phyloP scores from a whole-genome alignment of 345 rosid genomes.

The Populus tremula region DNA sequence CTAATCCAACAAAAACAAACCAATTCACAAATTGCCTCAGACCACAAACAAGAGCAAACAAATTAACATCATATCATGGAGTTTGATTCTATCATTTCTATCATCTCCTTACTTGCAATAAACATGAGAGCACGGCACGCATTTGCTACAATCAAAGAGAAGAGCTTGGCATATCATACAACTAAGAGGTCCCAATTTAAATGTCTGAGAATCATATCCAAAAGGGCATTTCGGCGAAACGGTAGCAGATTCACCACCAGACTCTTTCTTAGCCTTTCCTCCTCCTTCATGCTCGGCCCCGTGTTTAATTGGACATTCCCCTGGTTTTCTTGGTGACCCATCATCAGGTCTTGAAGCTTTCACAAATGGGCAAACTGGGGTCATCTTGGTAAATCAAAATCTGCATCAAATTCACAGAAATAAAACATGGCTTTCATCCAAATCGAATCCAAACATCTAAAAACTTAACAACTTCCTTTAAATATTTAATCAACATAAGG shows the following conservation, averaged over 20 bases:
- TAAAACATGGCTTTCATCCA: not conserved
- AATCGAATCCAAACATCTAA: not conserved
- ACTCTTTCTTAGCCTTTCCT: conserved; percentile 33
- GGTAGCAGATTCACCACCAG: conserved; percentile 32
- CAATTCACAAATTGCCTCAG: not conserved
- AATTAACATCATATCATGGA: not conserved
- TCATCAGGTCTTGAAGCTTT: conserved; percentile 70
- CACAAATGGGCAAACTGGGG: conserved; percentile 77
- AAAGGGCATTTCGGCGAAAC: conserved; percentile 80
- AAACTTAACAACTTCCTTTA: not conserved
- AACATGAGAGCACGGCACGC: conserved; percentile 85
- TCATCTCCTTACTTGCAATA: conserved; percentile 71
- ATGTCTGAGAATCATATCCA: conserved; percentile 85
- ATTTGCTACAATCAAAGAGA: conserved; percentile 65
- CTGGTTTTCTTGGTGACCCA: conserved; percentile 25
- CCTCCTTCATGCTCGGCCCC: conserved; percentile 28
- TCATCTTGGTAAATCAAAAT: conserved; percentile 35
- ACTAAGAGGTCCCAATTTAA: conserved; percentile 95
- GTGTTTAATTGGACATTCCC: conserved; percentile 28
- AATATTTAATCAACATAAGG: not conserved
- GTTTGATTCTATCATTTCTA: not conserved
- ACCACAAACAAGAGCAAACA: conserved; percentile 5
- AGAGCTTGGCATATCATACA: conserved; percentile 92
- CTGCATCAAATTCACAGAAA: conserved; percentile 14
- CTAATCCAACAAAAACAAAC: conserved; percentile 26